Base-by-base conservation (phyloP, 805 yeast genomes). In the Candida sithepensis region DNA sequence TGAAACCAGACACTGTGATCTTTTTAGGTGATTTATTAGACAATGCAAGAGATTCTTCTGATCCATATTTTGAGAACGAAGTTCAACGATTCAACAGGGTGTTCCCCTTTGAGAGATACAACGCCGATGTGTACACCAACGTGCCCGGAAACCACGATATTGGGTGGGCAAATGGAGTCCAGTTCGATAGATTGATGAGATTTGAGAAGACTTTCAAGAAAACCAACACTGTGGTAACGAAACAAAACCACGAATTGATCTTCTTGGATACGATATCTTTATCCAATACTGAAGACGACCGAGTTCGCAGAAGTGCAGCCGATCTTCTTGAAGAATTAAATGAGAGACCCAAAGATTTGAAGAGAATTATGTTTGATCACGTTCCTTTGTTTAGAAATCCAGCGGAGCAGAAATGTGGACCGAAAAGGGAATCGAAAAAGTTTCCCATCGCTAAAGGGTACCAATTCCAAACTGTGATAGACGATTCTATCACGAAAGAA, bases 101-200 rank as follows among this genome's bases (percentile, higher is more conserved):
- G 3, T 92, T 87, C 64, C 51, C 47, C 23, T 43, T 48, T 19
- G 84, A 85, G 6, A 68, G 71, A 49, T 73, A 74, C n/a, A 66
- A 71, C 46, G 69, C 78, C 43, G 56, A 66, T 20, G 65, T 66
- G 22, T 60, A 63, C 44, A 56, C 68, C 30, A 65, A 73, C 2
- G 60, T 78, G 8, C 96, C 97, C 0, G 99, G 99, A 1, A 94
- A 94, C 62, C 99, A 94, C 64, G 99, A 94, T 63, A 88, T 95
- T 53, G 99, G 99, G 0, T 92, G 85, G 67, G 96, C 94, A 24
- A 79, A 82, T 49, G 80, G 82, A 0, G 80, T 94, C 14, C 72
- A 80, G 16, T 72, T 74, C 22, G 65, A 72, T 1, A 80, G 84
- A 21, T 66, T 78, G 40, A 66, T 78, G 32, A 69, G 98, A 54